Conservation (phyloP, 2,329 filamentous ascomycete species). For the Ceratocystis ficicola region DNA sequence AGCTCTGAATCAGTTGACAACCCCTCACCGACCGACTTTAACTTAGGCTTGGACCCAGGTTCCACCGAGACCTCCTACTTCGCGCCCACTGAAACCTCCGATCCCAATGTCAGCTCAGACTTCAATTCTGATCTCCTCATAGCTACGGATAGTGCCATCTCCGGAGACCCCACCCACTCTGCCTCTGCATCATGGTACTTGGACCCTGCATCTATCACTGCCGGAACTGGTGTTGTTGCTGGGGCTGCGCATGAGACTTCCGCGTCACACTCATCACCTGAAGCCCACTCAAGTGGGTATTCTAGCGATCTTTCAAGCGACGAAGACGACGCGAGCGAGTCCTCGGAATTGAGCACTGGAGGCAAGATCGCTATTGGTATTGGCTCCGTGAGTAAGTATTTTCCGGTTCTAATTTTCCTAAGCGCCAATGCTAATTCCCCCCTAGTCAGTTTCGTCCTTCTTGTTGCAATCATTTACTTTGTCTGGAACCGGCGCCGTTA, state of each 20-base stretch:
- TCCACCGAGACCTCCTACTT: background rate
- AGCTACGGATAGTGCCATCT: background rate
- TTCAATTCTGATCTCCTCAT: background rate
- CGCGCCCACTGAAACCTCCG: background rate
- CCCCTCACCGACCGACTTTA: background rate
- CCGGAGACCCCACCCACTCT: background rate
- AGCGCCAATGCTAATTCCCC: background rate
- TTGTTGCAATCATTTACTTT: constrained; percentile 5
- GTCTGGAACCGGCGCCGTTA: constrained; percentile 6
- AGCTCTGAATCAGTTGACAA: background rate
- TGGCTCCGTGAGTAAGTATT: constrained; percentile 14
- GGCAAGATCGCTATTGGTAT: constrained; percentile 13
- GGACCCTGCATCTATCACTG: background rate
- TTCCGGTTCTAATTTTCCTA: background rate
- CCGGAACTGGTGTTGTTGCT: background rate
- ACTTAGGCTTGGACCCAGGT: background rate
- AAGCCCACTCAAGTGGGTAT: background rate
- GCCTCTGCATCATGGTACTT: background rate
- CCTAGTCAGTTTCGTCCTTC: constrained; percentile 6
- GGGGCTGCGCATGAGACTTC: background rate
- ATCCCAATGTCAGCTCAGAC: background rate
- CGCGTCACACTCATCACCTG: background rate
- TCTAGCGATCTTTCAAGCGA: background rate
- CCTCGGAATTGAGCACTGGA: constrained; percentile 6
- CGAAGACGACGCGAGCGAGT: too few relatives aligned